These are phyloP conservation scores for Gnetum montanum DNA, from an alignment of 75 land plant species.

Conservation along the genomic window DNA sequence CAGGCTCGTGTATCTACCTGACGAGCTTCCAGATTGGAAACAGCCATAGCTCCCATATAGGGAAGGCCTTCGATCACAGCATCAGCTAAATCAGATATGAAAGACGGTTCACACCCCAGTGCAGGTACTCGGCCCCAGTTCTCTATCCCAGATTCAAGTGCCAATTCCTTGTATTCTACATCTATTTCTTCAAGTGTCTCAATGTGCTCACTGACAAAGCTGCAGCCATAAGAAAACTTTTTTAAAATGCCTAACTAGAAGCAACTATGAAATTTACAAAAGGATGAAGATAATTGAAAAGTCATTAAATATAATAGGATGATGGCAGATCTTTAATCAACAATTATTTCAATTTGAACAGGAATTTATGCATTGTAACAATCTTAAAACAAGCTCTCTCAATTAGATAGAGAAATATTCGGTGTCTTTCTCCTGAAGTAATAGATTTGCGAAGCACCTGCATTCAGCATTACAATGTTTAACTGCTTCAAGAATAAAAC, in stretches of 20 bases:
- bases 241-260: neutral
- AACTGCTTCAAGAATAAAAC: too few species aligned
- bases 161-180: slow-evolving; percentile 95
- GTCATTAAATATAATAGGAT: too few species aligned
- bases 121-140: slow-evolving; percentile 99
- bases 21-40: slow-evolving; percentile 93
- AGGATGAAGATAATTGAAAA: too few species aligned
- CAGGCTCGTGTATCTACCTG: slow-evolving; percentile 71
- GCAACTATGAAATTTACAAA: neutral
- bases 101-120: slow-evolving; percentile 81
- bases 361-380: too few species aligned
- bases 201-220: slow-evolving; percentile 99
- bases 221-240: slow-evolving; percentile 29
- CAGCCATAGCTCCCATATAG: slow-evolving; percentile 99
- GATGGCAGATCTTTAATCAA: too few species aligned
- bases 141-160: slow-evolving; percentile 83
- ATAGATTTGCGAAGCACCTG: too few species aligned
- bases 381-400: too few species aligned
- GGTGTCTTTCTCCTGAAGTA: too few species aligned
- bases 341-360: too few species aligned
- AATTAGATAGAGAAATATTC: too few species aligned
- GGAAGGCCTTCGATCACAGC: slow-evolving; percentile 98
- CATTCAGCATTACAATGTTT: too few species aligned
- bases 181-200: slow-evolving; percentile 98
- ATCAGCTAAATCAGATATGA: slow-evolving; percentile 96